phyloP scores from a whole-genome alignment of 1,139 yeast genomes.

The Magnusiomyces tetraspermus region DNA sequence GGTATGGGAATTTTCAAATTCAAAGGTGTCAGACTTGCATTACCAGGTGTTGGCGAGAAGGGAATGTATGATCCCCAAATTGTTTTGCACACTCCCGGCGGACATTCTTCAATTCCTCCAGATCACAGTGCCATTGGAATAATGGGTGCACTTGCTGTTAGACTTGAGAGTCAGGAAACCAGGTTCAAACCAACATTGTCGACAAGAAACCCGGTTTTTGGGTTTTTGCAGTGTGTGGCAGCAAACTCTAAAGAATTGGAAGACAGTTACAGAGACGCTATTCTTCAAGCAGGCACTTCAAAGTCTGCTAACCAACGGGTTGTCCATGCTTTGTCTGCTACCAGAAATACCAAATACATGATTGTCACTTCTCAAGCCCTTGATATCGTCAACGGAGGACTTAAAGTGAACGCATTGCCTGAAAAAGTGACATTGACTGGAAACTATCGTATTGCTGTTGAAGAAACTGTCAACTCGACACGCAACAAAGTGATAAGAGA shows the following conservation, averaged over 20 bases:
- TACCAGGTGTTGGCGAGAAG: conserved; percentile 58
- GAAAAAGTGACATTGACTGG: conserved; percentile 46
- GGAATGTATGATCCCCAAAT: conserved; percentile 48
- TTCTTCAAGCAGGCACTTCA: conserved; percentile 12
- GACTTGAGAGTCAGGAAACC: conserved; percentile 42
- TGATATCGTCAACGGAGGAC: conserved; percentile 53
- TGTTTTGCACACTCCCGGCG: conserved; percentile 51
- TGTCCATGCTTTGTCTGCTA: conserved; percentile 8
- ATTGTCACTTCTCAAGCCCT: conserved; percentile 54
- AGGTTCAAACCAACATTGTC: conserved; percentile 41
- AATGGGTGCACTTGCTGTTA: conserved; percentile 42
- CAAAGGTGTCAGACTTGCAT: conserved; percentile 43
- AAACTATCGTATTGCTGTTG: conserved; percentile 48
- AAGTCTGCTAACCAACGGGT: conserved; percentile 12
- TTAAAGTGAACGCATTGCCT: conserved; percentile 59
- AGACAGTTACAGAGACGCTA: conserved; percentile 14
- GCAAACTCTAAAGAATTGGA: conserved; percentile 30
- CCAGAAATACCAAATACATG: conserved; percentile 32
- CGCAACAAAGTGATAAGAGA: conserved; percentile 33
- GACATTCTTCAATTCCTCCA: conserved; percentile 68
- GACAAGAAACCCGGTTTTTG: conserved; percentile 41
- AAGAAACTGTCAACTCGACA: conserved; percentile 37
- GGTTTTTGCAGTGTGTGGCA: conserved; percentile 42
- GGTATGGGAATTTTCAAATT: conserved; percentile 33
- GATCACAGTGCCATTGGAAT: conserved; percentile 70